Conservation (phyloP, 257 asterid genomes). For the Mitragyna speciosa region DNA sequence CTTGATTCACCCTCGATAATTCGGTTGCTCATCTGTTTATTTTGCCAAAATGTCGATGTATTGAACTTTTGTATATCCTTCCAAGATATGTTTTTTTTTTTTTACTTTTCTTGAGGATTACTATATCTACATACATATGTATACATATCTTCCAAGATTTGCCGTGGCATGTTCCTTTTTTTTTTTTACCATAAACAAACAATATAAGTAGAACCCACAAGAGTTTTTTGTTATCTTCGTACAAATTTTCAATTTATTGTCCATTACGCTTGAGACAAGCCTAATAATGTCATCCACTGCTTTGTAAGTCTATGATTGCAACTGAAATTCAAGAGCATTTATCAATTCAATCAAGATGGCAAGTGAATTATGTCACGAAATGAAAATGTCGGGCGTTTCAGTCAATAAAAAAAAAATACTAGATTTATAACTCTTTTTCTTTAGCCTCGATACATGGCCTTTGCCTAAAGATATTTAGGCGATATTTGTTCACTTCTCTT, state of each 20-base stretch:
- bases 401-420: neutral
- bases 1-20: neutral
- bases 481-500: no score
- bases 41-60: neutral
- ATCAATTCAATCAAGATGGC: constrained; percentile 1
- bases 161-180: neutral
- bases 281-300: constrained; percentile 4
- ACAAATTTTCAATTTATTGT: neutral
- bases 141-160: neutral
- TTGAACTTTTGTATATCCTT: neutral
- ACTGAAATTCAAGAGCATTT: no score
- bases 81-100: neutral
- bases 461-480: neutral
- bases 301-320: neutral
- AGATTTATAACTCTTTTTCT: neutral
- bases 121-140: no score
- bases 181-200: neutral
- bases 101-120: no score
- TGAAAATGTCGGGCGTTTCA: constrained; percentile 6
- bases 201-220: constrained; percentile 8
- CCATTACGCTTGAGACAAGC: constrained; percentile 11
- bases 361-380: neutral
- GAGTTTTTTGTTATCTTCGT: neutral
- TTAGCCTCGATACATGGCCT: neutral
- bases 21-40: neutral